A percentile compares a stretch with the other conserved stretches of the same genome.
These are phyloP conservation scores for Plasmodium falciparum DNA, from an alignment of 169 alveolate genomes.

Conservation along the genomic window DNA sequence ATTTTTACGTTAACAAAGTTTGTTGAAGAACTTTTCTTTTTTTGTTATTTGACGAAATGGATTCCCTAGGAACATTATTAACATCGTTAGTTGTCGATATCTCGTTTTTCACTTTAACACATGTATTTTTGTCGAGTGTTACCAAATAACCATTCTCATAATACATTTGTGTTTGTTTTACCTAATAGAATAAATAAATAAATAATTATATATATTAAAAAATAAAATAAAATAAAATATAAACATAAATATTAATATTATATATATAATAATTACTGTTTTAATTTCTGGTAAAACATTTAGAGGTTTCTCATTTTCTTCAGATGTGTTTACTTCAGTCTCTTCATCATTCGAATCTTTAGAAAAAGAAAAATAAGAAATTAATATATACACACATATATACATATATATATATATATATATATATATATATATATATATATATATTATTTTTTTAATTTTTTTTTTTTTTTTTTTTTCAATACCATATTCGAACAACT, in stretches of 20 bases:
- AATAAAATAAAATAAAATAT: too few relatives aligned
- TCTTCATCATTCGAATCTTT: conserved; percentile 10
- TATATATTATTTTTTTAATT: too few relatives aligned
- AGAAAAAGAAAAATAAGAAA: not conserved
- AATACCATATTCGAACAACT: conserved; percentile 10
- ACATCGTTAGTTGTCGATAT: not conserved
- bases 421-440: too few relatives aligned
- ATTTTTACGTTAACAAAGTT: conserved; percentile 55
- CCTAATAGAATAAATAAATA: not conserved
- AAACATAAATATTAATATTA: not conserved
- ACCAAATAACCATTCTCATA: conserved; percentile 72
- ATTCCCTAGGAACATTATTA: conserved; percentile 3
- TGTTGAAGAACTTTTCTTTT: conserved; percentile 37
- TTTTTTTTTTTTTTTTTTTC: not conserved
- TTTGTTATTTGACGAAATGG: conserved; percentile 13
- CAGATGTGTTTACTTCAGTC: not conserved
- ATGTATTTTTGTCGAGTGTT: conserved; percentile 27
- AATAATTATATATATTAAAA: not conserved
- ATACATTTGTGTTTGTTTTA: conserved; percentile 34
- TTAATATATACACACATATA: not conserved
- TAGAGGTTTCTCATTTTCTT: conserved; percentile 1
- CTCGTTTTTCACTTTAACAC: not conserved
- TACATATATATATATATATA: not conserved
- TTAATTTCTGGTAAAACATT: not conserved
- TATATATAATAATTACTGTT: not conserved